phyloP scores from a whole-genome alignment of 2,329 filamentous ascomycete genomes.

The Phaeophleospora eucalypticola region DNA sequence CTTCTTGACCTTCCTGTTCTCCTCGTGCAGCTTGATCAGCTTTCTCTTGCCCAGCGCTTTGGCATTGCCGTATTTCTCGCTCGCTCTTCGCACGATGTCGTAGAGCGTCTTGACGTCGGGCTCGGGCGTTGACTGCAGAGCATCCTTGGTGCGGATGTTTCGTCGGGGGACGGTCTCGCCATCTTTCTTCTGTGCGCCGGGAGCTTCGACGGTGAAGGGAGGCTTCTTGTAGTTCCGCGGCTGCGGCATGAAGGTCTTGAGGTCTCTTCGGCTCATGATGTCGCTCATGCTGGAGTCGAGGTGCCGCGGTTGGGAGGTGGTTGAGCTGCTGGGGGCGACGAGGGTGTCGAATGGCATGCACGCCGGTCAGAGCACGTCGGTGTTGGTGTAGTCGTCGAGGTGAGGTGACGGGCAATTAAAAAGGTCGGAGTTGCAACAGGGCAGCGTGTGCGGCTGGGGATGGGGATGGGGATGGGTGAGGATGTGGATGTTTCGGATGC shows the following conservation, averaged over 20 bases:
- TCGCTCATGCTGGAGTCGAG: slow-evolving; percentile 27
- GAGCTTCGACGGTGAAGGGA: slow-evolving; percentile 70
- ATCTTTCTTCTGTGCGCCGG: slow-evolving; percentile 62
- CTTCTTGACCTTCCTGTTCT: slow-evolving; percentile 88
- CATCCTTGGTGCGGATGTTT: slow-evolving; percentile 66
- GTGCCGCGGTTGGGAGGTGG: slow-evolving; percentile 2
- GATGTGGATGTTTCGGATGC: neutral
- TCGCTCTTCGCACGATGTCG: slow-evolving; percentile 70
- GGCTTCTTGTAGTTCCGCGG: slow-evolving; percentile 55
- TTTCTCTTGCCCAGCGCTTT: slow-evolving; percentile 62
- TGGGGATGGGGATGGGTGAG: neutral
- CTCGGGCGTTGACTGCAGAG: slow-evolving; percentile 61
- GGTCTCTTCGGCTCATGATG: slow-evolving; percentile 37
- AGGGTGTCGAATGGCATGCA: slow-evolving; percentile 20
- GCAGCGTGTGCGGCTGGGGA: neutral
- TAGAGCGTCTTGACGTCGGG: slow-evolving; percentile 71
- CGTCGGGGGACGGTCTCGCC: slow-evolving; percentile 84
- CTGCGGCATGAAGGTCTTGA: slow-evolving; percentile 47
- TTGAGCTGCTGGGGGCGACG: slow-evolving; percentile 1
- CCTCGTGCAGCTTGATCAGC: slow-evolving; percentile 72
- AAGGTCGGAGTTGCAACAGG: neutral
- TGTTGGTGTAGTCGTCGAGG: no score
- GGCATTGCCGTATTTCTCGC: slow-evolving; percentile 52
- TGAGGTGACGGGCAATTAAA: no score
- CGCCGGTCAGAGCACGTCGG: no score